Base-by-base conservation (phyloP, 495 filamentous ascomycete genomes). In the Penicillium arizonense region DNA sequence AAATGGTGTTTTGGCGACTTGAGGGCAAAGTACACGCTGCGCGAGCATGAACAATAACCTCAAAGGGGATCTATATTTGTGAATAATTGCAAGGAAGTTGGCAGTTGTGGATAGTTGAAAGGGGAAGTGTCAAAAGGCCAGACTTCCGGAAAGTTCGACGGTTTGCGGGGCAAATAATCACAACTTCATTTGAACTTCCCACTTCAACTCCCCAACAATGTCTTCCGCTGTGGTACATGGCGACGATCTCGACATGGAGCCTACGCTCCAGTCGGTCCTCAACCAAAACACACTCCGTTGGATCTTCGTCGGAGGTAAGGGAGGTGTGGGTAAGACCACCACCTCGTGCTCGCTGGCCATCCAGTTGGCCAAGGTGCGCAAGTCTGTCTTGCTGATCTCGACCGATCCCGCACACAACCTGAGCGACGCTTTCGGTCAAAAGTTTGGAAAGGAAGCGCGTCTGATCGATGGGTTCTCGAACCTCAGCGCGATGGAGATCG, bases 291-390 rank as follows among this genome's bases (percentile, higher is more conserved):
- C 90, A 16, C 85, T 99, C 44, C 91, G 94, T 56, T 99, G 95
- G 95, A 96, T 99, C 70, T 99, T 99, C 64, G 95, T 97, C 43
- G 94, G 94, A 62, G 94, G 94, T 49, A 99, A 99, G 80, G 94
- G 94, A 58, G 94, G 94, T 63, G 94, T 99, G n/a, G 94, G 94
- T 64, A 99, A 99, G 79, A 99, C 94, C 11, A 99, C 95, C 13
- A 97, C 95, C 0, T 97, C 92, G 2, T 99, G 95, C 76, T 95
- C 91, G 36, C 86, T 99, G 43, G 94, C 94, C 47, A 97, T 97
- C 65, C 94, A 99, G 70, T 87, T 99, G n/a, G 89, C 94, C 63
- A 93, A 89, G 74, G 90, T 89, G 50, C 91, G 95, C 75, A 89
- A 91, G 69, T 95, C 89, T 40, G 95, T 99, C 40, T 81, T 99